Evolutionary conservation across 2,329 filamentous ascomycete species (phyloP).

Genomic region (Daldinia sp.): DNA sequence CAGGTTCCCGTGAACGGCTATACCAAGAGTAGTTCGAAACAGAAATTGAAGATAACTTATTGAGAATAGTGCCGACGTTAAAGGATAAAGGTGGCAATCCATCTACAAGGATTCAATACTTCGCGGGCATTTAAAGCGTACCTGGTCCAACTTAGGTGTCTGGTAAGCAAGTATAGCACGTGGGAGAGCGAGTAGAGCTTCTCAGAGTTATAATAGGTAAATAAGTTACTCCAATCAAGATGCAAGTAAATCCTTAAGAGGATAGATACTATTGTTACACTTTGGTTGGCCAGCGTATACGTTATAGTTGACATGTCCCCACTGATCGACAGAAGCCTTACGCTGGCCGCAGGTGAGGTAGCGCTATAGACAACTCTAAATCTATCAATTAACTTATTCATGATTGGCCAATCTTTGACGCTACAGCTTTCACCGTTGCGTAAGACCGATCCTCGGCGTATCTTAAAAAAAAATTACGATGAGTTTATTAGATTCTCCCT

Average conservation of each 20-base stretch:
- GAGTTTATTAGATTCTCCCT: not conserved
- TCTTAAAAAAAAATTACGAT: conserved; percentile 19
- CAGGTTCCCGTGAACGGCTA: too few relatives aligned
- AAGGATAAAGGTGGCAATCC: not conserved
- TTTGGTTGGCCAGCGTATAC: not conserved
- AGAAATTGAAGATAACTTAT: not conserved
- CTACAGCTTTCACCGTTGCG: conserved; percentile 10
- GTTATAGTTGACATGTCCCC: not conserved
- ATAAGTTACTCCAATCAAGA: not conserved
- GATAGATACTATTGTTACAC: not conserved
- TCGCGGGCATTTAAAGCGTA: not conserved
- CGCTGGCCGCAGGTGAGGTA: not conserved
- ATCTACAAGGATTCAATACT: not conserved
- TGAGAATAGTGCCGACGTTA: not conserved
- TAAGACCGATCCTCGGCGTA: conserved; percentile 30
- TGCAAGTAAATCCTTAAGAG: not conserved
- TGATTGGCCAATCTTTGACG: conserved; percentile 40
- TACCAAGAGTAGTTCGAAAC: not conserved
- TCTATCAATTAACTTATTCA: conserved; percentile 27
- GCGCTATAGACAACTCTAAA: conserved; percentile 24
- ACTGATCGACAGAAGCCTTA: not conserved
- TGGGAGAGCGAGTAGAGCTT: too few relatives aligned
- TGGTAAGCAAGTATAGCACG: too few relatives aligned
- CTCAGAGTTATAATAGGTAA: too few relatives aligned
- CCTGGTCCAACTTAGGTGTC: too few relatives aligned